phyloP scores from a whole-genome alignment of 441 rosid species.

The Populus tomentosa region DNA sequence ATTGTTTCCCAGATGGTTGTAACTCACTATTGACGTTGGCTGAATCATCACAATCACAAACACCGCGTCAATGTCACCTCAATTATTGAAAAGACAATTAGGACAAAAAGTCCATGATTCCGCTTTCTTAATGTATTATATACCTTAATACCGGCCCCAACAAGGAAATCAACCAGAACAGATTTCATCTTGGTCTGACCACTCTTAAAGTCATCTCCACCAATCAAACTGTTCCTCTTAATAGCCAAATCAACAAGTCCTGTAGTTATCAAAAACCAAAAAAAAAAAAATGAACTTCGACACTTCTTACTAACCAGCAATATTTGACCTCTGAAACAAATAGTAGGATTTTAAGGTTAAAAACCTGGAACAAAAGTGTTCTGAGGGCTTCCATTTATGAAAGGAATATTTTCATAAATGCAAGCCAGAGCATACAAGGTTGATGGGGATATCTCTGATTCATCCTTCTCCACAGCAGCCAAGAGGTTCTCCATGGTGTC shows the following conservation, averaged over 20 bases:
- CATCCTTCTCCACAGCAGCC: conserved; percentile 69
- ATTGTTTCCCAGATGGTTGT: conserved; percentile 92
- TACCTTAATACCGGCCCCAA: conserved; percentile 98
- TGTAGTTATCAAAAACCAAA: conserved; percentile 16
- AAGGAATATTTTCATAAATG: conserved; percentile 74
- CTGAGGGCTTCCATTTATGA: conserved; percentile 97
- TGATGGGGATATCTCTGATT: conserved; percentile 90
- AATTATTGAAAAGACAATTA: not conserved
- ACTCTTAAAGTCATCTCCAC: conserved; percentile 98
- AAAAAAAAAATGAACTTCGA: not conserved
- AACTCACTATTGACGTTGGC: conserved; percentile 97
- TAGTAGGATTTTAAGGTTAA: not conserved
- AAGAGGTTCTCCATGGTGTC: conserved; percentile 77
- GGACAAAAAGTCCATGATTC: not conserved
- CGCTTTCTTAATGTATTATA: not conserved
- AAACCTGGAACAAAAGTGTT: conserved; percentile 92
- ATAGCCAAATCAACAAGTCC: conserved; percentile 88
- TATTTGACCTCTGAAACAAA: not conserved
- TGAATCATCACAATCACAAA: conserved; percentile 20
- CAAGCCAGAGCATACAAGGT: conserved; percentile 84
- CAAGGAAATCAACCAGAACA: conserved; percentile 89
- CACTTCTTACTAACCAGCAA: not conserved
- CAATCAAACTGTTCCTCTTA: conserved; percentile 71
- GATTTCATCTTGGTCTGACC: conserved; percentile 99
- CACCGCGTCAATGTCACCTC: not conserved